These are phyloP conservation scores for Lumnitzera littorea DNA, from an alignment of 345 rosid genomes.

Conservation along the genomic window DNA sequence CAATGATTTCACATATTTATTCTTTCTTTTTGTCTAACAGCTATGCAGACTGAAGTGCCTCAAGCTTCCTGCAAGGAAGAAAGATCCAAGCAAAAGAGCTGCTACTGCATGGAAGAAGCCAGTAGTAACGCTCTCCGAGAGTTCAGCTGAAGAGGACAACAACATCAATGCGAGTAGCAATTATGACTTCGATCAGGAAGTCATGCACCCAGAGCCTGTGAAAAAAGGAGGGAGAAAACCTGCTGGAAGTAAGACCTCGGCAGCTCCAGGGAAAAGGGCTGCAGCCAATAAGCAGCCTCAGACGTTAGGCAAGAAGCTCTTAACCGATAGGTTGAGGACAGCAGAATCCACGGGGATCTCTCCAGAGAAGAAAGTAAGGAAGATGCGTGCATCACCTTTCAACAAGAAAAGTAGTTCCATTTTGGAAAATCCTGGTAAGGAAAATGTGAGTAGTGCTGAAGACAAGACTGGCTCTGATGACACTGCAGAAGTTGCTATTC, in stretches of 20 bases:
- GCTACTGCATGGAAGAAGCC: constrained; percentile 38
- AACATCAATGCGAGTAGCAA: constrained; percentile 12
- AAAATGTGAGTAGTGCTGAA: constrained; percentile 1
- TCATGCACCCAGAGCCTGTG: constrained; percentile 12
- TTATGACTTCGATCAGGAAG: constrained; percentile 25
- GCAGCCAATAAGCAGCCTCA: constrained; percentile 28
- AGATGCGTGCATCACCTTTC: too few species aligned
- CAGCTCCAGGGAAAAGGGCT: constrained; percentile 55
- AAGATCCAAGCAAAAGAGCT: constrained; percentile 32
- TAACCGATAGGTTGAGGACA: constrained; percentile 51
- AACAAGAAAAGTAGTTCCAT: constrained; percentile 47
- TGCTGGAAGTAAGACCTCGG: constrained; percentile 17
- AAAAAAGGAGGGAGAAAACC: constrained; percentile 40
- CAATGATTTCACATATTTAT: too few species aligned
- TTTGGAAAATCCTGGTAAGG: constrained; percentile 20
- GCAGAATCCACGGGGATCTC: constrained; percentile 37
- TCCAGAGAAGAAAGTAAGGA: constrained; percentile 42
- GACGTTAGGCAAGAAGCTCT: constrained; percentile 37
- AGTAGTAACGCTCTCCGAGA: constrained; percentile 11
- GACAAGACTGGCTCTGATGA: background rate
- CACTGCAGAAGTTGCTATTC: constrained; percentile 14
- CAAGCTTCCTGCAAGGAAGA: constrained; percentile 21
- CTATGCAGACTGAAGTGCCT: constrained; percentile 31
- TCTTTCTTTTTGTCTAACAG: constrained; percentile 18
- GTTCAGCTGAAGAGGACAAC: constrained; percentile 16